Conservation (phyloP, 345 rosid species). For the Zanthoxylum bungeanum region DNA sequence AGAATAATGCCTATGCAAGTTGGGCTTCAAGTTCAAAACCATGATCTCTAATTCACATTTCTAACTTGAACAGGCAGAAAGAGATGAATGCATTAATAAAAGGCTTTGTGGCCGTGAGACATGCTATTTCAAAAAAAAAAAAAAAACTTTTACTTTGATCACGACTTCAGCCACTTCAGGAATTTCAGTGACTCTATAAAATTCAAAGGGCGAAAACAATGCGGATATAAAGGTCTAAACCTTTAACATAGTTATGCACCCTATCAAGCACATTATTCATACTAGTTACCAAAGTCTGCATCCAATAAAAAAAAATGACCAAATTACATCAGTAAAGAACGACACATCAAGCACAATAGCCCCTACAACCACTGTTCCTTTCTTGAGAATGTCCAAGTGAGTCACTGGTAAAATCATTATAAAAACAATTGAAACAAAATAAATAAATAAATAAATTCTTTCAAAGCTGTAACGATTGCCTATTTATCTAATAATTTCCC, state of each 20-base stretch:
- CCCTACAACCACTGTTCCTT: not conserved
- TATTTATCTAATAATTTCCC: not conserved
- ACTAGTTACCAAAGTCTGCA: not conserved
- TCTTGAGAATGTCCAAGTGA: not conserved
- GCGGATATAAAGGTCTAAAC: not conserved
- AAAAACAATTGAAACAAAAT: not conserved
- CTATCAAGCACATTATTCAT: not conserved
- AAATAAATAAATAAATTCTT: not conserved
- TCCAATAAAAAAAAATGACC: not conserved
- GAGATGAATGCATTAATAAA: not conserved
- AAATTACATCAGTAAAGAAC: not conserved
- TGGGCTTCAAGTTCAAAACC: not conserved
- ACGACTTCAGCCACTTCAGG: not conserved
- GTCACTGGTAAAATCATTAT: not conserved
- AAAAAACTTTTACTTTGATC: not conserved
- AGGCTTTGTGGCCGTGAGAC: not conserved
- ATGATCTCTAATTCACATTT: not conserved
- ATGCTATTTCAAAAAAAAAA: not conserved
- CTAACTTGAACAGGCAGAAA: not conserved
- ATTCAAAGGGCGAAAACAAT: not conserved
- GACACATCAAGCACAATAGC: not conserved
- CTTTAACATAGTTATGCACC: not conserved
- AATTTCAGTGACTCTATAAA: not conserved
- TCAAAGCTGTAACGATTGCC: not conserved
- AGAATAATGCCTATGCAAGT: not conserved